A percentile compares a stretch with the other conserved stretches of the same genome.
phyloP scores from a whole-genome alignment of 1,139 yeast species.

The Blastobotrys illinoisensis region DNA sequence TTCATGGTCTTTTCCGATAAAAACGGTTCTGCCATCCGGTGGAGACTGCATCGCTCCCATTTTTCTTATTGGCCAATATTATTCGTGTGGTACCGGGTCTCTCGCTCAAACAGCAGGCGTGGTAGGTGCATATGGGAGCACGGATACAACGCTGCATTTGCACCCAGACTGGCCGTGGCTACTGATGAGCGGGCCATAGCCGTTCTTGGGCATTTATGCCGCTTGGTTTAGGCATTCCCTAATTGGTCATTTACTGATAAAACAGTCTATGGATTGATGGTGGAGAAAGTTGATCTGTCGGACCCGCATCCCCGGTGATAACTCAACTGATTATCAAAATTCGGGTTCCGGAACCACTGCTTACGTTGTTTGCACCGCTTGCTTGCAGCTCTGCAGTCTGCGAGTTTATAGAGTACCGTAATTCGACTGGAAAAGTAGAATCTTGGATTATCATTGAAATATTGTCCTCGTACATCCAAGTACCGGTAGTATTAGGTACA shows the following conservation, averaged over 20 bases:
- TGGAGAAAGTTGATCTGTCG: background rate
- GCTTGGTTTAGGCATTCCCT: background rate
- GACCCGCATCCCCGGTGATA: no score
- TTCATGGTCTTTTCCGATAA: background rate
- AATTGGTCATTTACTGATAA: background rate
- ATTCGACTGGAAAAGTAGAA: no score
- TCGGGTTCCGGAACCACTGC: background rate
- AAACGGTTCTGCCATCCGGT: background rate
- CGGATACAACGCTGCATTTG: no score
- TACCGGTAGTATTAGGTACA: no score
- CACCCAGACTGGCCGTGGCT: no score
- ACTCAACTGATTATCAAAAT: no score
- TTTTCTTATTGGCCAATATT: background rate
- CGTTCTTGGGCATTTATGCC: background rate
- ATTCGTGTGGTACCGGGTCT: background rate
- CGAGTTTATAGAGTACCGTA: no score
- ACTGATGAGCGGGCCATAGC: no score
- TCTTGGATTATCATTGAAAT: no score
- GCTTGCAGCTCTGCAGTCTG: background rate
- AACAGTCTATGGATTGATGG: background rate
- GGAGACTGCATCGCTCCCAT: background rate
- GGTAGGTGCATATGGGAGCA: background rate
- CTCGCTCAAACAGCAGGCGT: background rate
- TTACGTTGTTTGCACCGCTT: background rate
- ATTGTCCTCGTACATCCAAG: no score